Base-by-base conservation (phyloP, 352 stramenopile species). In the Phytophthora cryptogea region DNA sequence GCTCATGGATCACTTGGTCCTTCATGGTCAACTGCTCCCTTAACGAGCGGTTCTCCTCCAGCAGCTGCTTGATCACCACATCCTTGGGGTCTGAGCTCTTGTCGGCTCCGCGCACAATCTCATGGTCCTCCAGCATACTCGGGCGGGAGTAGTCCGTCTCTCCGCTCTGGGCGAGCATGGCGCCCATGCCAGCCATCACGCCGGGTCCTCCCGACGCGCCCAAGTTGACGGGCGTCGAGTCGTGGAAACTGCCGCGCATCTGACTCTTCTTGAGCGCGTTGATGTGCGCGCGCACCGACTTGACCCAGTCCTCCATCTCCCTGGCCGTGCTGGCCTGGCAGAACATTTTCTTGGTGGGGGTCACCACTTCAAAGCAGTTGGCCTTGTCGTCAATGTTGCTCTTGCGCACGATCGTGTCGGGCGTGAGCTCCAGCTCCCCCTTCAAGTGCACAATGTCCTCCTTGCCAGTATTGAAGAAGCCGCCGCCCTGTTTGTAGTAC, bases 241-340 rank as follows among this genome's bases (percentile, higher is more conserved):
- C 83, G 40, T 94, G 77, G 67, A 92, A 89, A 54, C 83, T 92
- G 13, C 75, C 73, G 26, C 85, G 66, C 48, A 71, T 70, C 31
- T 74, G 63, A 35, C 40, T 70, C 26, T 83, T 78, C 65, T 90
- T 89, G 33, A 95, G 59, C 17, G 80, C 80, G 41, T 78, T 81
- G n/a, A 95, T 83, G 40, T 95, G 86, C 11, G 82, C 72, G 14
- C 83, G 70, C 26, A 95, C 88, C 10, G 80, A 88, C 71, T 93
- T 92, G 69, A 95, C 82, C 86, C 86, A 95, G 55, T 95, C 86
- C 56, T 95, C 86, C 76, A 88, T 90, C 53, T 95, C 86, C 23
- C 84, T 74, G 8, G 84, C 84, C 13, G 86, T 92, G 42, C 70
- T 83, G 35, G 86, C 86, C 52, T 95, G 86, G 44, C 82, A 87